A percentile compares a stretch with the other conserved stretches of the same genome.
These are phyloP conservation scores for Maudiozyma pseudohumilis DNA, from an alignment of 805 yeast genomes.

Conservation along the genomic window DNA sequence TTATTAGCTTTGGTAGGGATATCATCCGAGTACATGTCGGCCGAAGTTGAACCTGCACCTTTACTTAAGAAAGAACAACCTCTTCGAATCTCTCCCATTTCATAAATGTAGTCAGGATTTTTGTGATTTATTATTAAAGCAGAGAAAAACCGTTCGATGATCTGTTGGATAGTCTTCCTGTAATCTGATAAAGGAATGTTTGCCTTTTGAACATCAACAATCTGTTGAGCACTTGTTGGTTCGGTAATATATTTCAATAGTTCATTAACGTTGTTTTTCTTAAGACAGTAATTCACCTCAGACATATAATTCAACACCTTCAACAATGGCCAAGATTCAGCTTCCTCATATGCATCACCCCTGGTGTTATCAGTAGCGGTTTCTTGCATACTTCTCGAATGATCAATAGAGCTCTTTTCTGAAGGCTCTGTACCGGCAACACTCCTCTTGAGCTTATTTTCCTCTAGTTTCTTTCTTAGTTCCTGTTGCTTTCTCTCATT, in stretches of 20 bases:
- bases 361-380: not conserved
- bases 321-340: conserved; percentile 9
- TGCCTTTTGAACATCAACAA: conserved; percentile 6
- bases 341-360: not conserved
- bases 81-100: conserved; percentile 7
- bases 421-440: conserved; percentile 5
- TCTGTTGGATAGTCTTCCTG: conserved; percentile 5
- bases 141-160: conserved; percentile 9
- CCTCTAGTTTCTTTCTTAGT: conserved; percentile 15
- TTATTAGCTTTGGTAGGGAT: conserved; percentile 12
- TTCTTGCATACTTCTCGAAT: not conserved
- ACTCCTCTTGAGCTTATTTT: conserved; percentile 11
- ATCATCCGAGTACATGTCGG: conserved; percentile 10
- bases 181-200: conserved; percentile 8
- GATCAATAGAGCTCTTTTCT: not conserved
- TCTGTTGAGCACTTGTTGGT: conserved; percentile 4
- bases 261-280: conserved; percentile 9
- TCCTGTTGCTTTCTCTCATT: conserved; percentile 21
- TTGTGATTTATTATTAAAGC: conserved; percentile 10
- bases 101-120: conserved; percentile 10
- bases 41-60: conserved; percentile 4
- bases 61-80: conserved; percentile 5
- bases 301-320: conserved; percentile 16
- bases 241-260: conserved; percentile 12
- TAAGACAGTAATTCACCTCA: conserved; percentile 12